Evolutionary conservation across 495 filamentous ascomycete species (phyloP), one percentile per base, ranked within the genome.

Genomic region (Xylaria curta): DNA sequence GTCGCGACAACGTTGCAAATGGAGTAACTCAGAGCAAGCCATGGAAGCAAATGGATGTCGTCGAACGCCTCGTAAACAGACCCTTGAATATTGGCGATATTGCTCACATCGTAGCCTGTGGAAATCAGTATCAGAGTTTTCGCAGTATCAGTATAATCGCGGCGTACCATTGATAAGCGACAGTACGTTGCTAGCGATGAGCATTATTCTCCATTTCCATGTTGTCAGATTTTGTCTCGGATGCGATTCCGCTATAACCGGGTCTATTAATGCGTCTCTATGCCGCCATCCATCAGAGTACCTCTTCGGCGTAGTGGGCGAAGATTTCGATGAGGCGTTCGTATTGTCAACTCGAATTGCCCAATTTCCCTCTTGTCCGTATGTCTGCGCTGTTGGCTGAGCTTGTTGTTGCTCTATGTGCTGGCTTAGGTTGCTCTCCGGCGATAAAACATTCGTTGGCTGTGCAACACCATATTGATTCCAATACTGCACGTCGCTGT

Each of bases 1-100:
- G 81, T 85, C 10, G 83, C 83, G 0, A 82, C 77, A 10, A 82
- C 79, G 15, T 82, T 80, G 28, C 81, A 82, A 3, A 90, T 74
- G 0, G 83, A 76, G 71, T 90, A 90, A 24, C 60, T 53, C 24
- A 78, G 69, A 4, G 68, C 73, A 31, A 77, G 81, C 73, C 76
- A 80, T 13, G 73, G 58, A 17, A 78, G 71, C 13, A 74, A 54
- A 24, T 75, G 75, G 24, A 78, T 75, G 2, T 71, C 60, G 9
- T 73, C 71, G 19, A 75, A 72, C 40, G 73, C 72, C 19, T 66
- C 65, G 66, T 76, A 78, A n/a, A 77, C 24, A 24, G 58, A 31
- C 8, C 24, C 67, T 64, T 73, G 71, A 4, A 73, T 69, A 24
- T 73, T 73, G 17, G 71, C 65, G 31, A 58, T 46, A 28, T 69